Evolutionary conservation across 306 rosid genomes (phyloP).

Genomic region (Prunus salicina): DNA sequence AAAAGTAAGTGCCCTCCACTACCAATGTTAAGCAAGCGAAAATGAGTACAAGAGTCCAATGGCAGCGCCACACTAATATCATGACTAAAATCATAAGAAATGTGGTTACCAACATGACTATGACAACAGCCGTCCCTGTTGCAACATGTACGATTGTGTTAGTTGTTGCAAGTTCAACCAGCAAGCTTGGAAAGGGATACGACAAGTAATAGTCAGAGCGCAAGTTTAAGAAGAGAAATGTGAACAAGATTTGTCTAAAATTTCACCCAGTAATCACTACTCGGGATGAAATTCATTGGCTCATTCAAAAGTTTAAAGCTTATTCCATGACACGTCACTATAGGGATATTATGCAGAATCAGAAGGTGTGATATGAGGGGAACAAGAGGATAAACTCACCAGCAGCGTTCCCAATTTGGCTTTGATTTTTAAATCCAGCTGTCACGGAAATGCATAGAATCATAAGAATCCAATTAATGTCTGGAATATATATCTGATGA

Average conservation of each 20-base stretch:
- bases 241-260: background rate
- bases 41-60: conserved; percentile 72
- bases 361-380: background rate
- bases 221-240: background rate
- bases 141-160: conserved; percentile 23
- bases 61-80: conserved; percentile 95
- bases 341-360: background rate
- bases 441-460: conserved; percentile 89
- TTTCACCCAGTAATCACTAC: background rate
- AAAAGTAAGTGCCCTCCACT: conserved; percentile 83
- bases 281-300: background rate
- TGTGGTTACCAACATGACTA: conserved; percentile 89
- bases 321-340: background rate
- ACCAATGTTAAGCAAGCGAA: conserved; percentile 64
- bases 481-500: conserved; percentile 87
- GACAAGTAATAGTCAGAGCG: background rate
- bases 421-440: conserved; percentile 86
- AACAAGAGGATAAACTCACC: conserved; percentile 42
- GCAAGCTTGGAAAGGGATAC: background rate
- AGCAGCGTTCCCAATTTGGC: conserved; percentile 93
- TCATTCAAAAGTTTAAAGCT: background rate
- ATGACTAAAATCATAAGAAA: conserved; percentile 79
- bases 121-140: conserved; percentile 88
- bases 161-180: background rate
- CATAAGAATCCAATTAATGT: conserved; percentile 94